Conservation (phyloP, 192 early-diverging fungal species). For the Coemansia biformis region DNA sequence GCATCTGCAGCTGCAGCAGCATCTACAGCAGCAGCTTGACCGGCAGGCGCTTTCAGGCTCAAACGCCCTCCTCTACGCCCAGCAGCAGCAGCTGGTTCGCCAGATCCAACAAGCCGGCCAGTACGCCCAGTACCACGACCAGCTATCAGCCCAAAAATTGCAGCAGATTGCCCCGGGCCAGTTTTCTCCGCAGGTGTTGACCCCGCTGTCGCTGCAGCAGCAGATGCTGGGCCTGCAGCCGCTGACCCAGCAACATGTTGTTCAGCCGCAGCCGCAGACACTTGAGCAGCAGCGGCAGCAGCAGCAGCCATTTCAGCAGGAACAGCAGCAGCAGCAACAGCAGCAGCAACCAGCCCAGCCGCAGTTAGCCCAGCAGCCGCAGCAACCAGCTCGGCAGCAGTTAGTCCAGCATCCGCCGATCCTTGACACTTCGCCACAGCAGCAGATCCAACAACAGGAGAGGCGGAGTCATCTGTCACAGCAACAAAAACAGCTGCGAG, state of each 20-base stretch:
- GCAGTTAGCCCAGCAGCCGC: conserved; percentile 6
- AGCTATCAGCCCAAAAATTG: background rate
- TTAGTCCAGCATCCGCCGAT: background rate
- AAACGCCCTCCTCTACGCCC: too few relatives aligned
- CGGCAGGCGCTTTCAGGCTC: too few relatives aligned
- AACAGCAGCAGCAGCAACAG: conserved; percentile 16
- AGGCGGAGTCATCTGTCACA: background rate
- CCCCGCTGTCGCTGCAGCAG: background rate
- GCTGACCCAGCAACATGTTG: background rate
- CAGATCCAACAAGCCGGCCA: background rate
- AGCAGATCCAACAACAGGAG: conserved; percentile 7
- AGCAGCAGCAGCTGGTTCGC: background rate
- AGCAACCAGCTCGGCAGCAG: conserved; percentile 8
- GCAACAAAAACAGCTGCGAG: conserved; percentile 2
- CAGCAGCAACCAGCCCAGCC: background rate
- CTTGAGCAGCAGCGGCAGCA: too few relatives aligned
- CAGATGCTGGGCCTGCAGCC: background rate
- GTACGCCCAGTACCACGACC: too few relatives aligned
- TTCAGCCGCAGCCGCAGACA: too few relatives aligned
- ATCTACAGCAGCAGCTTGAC: background rate
- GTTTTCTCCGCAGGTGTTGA: background rate
- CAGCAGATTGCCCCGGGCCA: background rate
- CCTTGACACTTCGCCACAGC: too few relatives aligned
- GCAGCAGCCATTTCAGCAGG: background rate
- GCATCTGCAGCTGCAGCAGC: background rate